Base-by-base conservation (phyloP, 441 rosid genomes). In the Monsonia emarginata region DNA sequence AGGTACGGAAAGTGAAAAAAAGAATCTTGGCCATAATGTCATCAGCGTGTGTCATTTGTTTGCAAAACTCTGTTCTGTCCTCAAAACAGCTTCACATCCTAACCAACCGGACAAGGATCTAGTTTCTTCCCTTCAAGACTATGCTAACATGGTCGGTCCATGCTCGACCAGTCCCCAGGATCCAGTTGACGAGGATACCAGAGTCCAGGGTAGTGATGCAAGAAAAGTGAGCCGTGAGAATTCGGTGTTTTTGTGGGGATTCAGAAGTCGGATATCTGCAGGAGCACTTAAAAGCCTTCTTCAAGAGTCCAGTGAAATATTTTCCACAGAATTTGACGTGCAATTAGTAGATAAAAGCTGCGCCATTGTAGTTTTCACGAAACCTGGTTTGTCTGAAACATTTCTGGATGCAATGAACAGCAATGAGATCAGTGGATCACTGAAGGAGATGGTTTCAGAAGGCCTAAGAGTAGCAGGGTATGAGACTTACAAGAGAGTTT, bases 191-290 rank as follows among this genome's bases (percentile, higher is more conserved):
- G 85, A 56, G 68, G 84, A 82, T 50, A 72, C 85, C 66, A 78
- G 78, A 75, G 70, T 89, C 46, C 84, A 85, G 92, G 78, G 79
- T 48, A 81, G 77, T 69, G 85, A 74, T 76, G 52, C 75, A 16
- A 74, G 77, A 69, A 83, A 77, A 75, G 85, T 84, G 42, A 81
- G 82, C 74, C 81, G 89, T 22, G 74, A 81, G 62, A 79, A 90
- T 70, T 61, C 86, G 69, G 88, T 87, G 68, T 90, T 89, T 83
- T 62, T 92, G 60, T 90, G 95, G 94, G 96, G 96, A 19, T 82
- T 88, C 25, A 58, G 62, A 48, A 72, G 74, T 32, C 58, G 76
- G 14, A 26, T 82, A 75, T 72, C 96, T 1, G 84, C 89, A 24
- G 70, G 84, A 75, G 67, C 14, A 68, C 84, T 92, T 68, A 90